Evolutionary conservation across 192 early-diverging fungal species (phyloP), one percentile per base, ranked within the genome.

Genomic region (Coemansia umbellata): DNA sequence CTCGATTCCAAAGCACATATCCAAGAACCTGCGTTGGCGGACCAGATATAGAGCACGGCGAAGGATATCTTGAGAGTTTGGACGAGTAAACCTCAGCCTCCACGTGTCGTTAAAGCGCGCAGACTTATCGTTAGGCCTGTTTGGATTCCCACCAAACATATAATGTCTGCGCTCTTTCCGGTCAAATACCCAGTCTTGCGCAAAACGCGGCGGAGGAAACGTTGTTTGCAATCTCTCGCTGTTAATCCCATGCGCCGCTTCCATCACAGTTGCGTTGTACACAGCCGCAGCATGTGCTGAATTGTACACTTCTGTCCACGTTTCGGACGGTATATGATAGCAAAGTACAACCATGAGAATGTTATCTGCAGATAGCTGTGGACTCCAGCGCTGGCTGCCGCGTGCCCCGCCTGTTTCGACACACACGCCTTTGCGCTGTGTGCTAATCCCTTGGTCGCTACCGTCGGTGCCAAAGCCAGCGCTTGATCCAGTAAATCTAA

Each of bases 111-210:
- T 66, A 39, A 70, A 61, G 17, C 78, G 78, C 24, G 71, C 71
- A 2, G 61, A 58, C 31, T 65, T 69, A 63, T 76, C 55, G 48
- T 32, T 76, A 4, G 65, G 73, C 2, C 61, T 43, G 58, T 65
- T 68, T 5, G 92, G 91, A 50, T 94, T 97, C 23, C 95, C 95
- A 8, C 95, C 95, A 82, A 98, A 98, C 58, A 98, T 58, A 66
- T 87, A 91, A 52, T 98, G 94, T 4, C 70, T 68, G 43, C 83
- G 81, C 7, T 80, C 75, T 15, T 60, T 61, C 5, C 59, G 61
- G 58, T 97, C 88, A 69, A 93, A 98, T 8, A 91, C 91, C 63
- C 94, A 73, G 60, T 96, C 91, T 54, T 94, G 92, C 0, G 92
- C 95, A 77, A 88, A 94, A 23, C 95, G 79, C n/a, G 95, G 89